phyloP scores from a whole-genome alignment of 1,284 basidiomycete genomes.

The Ganoderma sinense region DNA sequence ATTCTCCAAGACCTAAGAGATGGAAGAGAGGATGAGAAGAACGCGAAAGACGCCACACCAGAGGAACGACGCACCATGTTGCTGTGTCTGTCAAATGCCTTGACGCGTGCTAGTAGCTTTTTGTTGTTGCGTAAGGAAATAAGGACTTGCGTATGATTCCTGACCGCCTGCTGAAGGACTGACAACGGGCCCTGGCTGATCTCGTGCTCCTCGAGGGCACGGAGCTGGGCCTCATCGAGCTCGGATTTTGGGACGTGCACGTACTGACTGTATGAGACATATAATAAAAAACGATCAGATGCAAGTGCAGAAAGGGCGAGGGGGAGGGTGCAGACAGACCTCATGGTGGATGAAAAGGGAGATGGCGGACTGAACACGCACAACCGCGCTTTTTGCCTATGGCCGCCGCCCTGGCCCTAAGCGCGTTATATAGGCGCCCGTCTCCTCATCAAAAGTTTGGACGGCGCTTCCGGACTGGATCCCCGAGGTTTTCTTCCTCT shows the following conservation, averaged over 20 bases:
- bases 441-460: constrained; percentile 38
- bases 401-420: no score
- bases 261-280: constrained; percentile 78
- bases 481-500: neutral
- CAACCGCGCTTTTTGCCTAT: constrained; percentile 11
- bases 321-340: constrained; percentile 32
- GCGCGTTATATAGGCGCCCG: constrained; percentile 26
- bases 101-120: constrained; percentile 96
- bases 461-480: constrained; percentile 32
- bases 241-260: constrained; percentile 97
- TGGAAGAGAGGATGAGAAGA: constrained; percentile 11
- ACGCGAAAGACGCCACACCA: constrained; percentile 2
- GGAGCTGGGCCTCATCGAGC: constrained; percentile 95
- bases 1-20: constrained; percentile 86
- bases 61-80: constrained; percentile 83
- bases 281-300: constrained; percentile 2
- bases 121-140: constrained; percentile 99
- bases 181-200: constrained; percentile 97
- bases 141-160: constrained; percentile 97
- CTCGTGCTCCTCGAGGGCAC: constrained; percentile 96
- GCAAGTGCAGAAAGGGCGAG: neutral
- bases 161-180: constrained; percentile 97
- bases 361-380: constrained; percentile 22
- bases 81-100: constrained; percentile 98
- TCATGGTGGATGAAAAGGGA: constrained; percentile 39